phyloP scores from a whole-genome alignment of 2,329 filamentous ascomycete species.

The Metarhizium sp. region DNA sequence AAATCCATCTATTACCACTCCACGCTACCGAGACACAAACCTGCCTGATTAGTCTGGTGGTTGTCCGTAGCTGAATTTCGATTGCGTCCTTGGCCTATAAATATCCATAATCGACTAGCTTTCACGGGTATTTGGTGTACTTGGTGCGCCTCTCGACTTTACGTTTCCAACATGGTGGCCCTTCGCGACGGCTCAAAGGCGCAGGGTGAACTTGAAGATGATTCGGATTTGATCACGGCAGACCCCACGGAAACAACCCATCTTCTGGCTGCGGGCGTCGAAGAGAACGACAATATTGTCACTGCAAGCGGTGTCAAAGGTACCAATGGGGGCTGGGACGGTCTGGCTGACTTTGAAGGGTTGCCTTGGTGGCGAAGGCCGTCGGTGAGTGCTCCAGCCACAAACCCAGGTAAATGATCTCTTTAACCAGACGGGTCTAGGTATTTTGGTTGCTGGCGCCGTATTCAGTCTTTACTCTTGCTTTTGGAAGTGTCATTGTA shows the following conservation, averaged over 20 bases:
- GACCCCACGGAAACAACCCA: conserved; percentile 3
- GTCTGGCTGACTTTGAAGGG: conserved; percentile 47
- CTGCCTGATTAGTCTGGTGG: not conserved
- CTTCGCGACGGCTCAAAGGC: not conserved
- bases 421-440: conserved; percentile 28
- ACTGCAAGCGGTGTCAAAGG: conserved; percentile 10
- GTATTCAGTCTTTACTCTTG: conserved; percentile 72
- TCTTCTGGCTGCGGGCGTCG: conserved; percentile 2
- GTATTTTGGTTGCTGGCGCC: conserved; percentile 77
- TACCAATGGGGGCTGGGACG: conserved; percentile 31
- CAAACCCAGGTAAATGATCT: not conserved
- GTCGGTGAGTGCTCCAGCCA: conserved; percentile 36
- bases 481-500: conserved; percentile 77
- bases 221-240: not conserved
- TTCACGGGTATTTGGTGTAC: not conserved
- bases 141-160: not conserved
- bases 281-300: not conserved
- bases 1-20: not conserved
- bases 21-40: not conserved
- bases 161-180: not conserved
- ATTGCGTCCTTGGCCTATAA: not conserved
- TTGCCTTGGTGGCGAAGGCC: conserved; percentile 55
- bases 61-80: not conserved
- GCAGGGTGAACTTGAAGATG: not conserved
- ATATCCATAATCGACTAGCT: not conserved